These are phyloP conservation scores for Eucalyptus shirleyi DNA, from an alignment of 345 rosid species.

Conservation along the genomic window DNA sequence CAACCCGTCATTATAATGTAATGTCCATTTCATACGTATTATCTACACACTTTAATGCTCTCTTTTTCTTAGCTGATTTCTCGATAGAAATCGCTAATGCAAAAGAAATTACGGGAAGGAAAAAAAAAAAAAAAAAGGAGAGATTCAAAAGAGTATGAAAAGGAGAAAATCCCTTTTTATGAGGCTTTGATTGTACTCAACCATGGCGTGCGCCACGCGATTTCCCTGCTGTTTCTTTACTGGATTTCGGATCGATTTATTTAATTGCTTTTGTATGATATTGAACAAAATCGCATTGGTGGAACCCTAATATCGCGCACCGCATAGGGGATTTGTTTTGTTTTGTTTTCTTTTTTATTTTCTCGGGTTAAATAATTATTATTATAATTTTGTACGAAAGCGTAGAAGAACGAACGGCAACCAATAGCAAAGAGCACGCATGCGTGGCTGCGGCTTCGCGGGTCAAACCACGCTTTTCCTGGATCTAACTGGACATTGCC, in stretches of 20 bases:
- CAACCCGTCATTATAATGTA: neutral
- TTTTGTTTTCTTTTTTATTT: fast-evolving
- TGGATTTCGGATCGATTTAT: neutral
- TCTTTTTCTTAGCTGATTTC: neutral
- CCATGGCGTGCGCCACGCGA: neutral
- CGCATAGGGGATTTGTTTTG: neutral
- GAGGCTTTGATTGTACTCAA: neutral
- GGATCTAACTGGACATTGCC: neutral
- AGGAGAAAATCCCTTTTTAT: neutral
- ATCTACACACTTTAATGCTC: neutral
- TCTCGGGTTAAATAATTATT: neutral
- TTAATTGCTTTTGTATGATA: neutral
- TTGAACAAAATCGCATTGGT: neutral
- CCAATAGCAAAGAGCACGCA: neutral
- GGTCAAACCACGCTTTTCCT: neutral
- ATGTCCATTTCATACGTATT: neutral
- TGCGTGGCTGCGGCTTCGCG: neutral
- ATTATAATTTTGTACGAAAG: neutral
- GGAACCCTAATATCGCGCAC: neutral
- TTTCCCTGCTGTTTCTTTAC: neutral
- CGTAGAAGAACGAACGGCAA: neutral
- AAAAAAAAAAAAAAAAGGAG: neutral
- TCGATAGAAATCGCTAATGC: neutral
- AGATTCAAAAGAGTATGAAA: neutral
- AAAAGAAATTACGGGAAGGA: neutral